phyloP scores from a whole-genome alignment of 1,139 yeast species.

The Zygoascus sp. region DNA sequence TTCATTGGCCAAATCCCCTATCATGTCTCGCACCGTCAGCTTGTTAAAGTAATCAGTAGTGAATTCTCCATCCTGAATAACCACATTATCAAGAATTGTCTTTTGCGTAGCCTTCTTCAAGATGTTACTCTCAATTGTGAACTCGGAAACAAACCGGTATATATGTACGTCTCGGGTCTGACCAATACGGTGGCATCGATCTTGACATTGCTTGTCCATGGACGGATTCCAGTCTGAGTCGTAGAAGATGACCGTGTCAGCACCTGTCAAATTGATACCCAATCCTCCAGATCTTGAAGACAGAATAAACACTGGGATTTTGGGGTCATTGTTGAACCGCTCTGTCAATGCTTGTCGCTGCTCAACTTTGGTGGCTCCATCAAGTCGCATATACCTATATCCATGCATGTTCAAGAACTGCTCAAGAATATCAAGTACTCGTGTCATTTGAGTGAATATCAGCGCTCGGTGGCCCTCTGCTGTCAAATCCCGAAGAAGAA shows the following conservation, averaged over 20 bases:
- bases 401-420: conserved; percentile 94
- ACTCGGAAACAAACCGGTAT: conserved; percentile 92
- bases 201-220: conserved; percentile 99
- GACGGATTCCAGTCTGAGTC: conserved; percentile 99
- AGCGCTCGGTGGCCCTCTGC: conserved; percentile 89
- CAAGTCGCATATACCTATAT: conserved; percentile 87
- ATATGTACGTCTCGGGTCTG: conserved; percentile 97
- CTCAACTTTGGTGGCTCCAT: conserved; percentile 96
- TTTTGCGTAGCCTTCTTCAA: conserved; percentile 93
- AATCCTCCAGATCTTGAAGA: conserved; percentile 97
- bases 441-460: conserved; percentile 97
- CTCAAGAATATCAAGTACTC: conserved; percentile 87
- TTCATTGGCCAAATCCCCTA: conserved; percentile 54
- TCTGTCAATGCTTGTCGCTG: conserved; percentile 94
- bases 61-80: conserved; percentile 96
- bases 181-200: conserved; percentile 98
- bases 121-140: conserved; percentile 93
- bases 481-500: conserved; percentile 67
- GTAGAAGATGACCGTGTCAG: conserved; percentile 97
- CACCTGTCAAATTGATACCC: conserved; percentile 96
- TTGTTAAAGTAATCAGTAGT: conserved; percentile 94
- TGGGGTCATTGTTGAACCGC: conserved; percentile 79
- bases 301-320: conserved; percentile 84
- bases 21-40: conserved; percentile 80
- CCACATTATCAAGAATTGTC: conserved; percentile 89